phyloP scores from a whole-genome alignment of 2,329 filamentous ascomycete species.

The Paecilomyces sp. region DNA sequence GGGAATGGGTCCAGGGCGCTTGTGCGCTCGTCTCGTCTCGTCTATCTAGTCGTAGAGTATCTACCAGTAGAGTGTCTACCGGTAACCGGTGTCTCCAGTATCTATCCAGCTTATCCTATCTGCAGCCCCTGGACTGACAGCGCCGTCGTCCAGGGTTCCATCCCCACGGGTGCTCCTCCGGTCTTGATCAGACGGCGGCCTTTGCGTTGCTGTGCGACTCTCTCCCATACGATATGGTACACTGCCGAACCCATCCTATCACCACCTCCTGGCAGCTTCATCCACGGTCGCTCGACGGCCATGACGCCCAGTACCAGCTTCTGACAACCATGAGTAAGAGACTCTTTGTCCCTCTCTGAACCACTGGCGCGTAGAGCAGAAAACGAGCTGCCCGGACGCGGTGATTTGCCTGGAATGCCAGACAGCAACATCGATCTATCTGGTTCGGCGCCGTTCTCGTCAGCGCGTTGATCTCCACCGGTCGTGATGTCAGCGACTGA shows the following conservation, averaged over 20 bases:
- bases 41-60: neutral
- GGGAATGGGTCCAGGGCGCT: neutral
- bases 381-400: neutral
- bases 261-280: neutral
- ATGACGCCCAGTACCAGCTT: neutral
- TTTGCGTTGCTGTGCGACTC: neutral
- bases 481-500: constrained; percentile 3
- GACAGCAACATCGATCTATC: neutral
- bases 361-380: neutral
- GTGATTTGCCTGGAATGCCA: neutral
- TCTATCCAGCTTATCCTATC: neutral
- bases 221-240: no score
- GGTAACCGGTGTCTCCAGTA: no score
- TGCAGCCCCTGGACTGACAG: neutral
- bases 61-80: no score
- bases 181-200: neutral
- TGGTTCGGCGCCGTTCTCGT: constrained; percentile 1
- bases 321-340: neutral
- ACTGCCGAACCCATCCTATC: neutral
- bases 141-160: neutral
- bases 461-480: neutral
- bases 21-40: neutral
- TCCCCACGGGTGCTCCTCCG: neutral
- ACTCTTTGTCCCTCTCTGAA: neutral
- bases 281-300: neutral